Percentiles rank a stretch among this genome's conserved stretches.
These are phyloP conservation scores for Colletotrichum sp. DNA, from an alignment of 2,329 filamentous ascomycete genomes.

Conservation along the genomic window DNA sequence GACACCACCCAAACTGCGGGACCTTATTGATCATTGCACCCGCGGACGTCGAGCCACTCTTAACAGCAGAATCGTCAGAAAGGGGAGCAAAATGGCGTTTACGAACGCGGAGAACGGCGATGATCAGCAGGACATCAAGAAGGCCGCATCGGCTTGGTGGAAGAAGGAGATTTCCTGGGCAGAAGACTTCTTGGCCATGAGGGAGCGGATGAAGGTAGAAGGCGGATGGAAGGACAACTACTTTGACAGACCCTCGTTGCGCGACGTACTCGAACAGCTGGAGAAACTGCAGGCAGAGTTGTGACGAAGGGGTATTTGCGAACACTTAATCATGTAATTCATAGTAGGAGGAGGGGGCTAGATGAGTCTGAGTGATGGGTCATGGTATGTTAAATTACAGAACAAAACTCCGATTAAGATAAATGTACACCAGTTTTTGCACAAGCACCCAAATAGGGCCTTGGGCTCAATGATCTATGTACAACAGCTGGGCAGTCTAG, in stretches of 20 bases:
- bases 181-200: slow-evolving; percentile 48
- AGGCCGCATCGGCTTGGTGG: slow-evolving; percentile 53
- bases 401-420: neutral
- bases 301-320: neutral
- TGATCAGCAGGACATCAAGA: slow-evolving; percentile 36
- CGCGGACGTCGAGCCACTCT: slow-evolving; percentile 49
- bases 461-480: neutral
- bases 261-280: slow-evolving; percentile 39
- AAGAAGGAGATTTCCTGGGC: slow-evolving; percentile 48
- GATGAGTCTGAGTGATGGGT: neutral
- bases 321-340: neutral
- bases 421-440: neutral
- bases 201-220: slow-evolving; percentile 37
- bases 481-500: neutral
- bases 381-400: neutral
- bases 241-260: slow-evolving; percentile 51
- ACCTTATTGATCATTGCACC: slow-evolving; percentile 57
- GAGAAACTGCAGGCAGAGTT: slow-evolving; percentile 26
- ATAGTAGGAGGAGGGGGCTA: neutral
- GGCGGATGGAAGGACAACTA: slow-evolving; percentile 56
- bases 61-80: slow-evolving; percentile 47
- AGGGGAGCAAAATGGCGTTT: slow-evolving; percentile 50
- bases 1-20: slow-evolving; percentile 49
- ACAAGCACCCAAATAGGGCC: neutral
- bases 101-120: slow-evolving; percentile 35